Conservation (phyloP, 2,329 filamentous ascomycete species). For the Pseudocercospora fijiensis region DNA sequence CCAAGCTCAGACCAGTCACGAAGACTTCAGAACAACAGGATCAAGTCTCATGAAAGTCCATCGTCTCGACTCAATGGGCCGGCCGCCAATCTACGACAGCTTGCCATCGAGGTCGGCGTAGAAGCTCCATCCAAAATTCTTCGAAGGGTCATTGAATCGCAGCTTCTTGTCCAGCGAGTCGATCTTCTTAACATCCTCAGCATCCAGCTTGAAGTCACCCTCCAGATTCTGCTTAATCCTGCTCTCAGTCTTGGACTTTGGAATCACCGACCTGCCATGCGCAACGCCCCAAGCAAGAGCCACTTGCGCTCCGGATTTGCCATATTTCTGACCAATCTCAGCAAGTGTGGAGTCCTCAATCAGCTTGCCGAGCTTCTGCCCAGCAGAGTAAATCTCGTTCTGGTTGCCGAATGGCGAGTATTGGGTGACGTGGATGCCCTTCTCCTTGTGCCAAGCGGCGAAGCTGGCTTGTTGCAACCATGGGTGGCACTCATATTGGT, state of each 20-base stretch:
- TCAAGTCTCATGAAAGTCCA: conserved; percentile 1
- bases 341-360: conserved; percentile 53
- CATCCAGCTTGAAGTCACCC: conserved; percentile 58
- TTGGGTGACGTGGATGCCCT: conserved; percentile 55
- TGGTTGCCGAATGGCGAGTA: conserved; percentile 58
- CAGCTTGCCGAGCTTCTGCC: conserved; percentile 48
- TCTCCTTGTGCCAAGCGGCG: conserved; percentile 49
- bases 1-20: not conserved
- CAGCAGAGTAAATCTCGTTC: conserved; percentile 51
- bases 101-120: conserved; percentile 61
- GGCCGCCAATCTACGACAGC: conserved; percentile 27
- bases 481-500: conserved; percentile 55
- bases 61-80: not conserved
- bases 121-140: conserved; percentile 58
- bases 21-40: not conserved
- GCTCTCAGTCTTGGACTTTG: conserved; percentile 51
- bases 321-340: conserved; percentile 54
- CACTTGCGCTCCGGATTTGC: conserved; percentile 53
- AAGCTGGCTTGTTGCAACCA: conserved; percentile 54
- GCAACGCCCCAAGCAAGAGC: conserved; percentile 57
- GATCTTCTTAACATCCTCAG: conserved; percentile 59
- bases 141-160: conserved; percentile 61
- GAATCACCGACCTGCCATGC: conserved; percentile 53
- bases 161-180: conserved; percentile 59
- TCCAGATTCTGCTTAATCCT: conserved; percentile 40